These are phyloP conservation scores for Populus alba DNA, from an alignment of 345 rosid genomes.

Conservation along the genomic window DNA sequence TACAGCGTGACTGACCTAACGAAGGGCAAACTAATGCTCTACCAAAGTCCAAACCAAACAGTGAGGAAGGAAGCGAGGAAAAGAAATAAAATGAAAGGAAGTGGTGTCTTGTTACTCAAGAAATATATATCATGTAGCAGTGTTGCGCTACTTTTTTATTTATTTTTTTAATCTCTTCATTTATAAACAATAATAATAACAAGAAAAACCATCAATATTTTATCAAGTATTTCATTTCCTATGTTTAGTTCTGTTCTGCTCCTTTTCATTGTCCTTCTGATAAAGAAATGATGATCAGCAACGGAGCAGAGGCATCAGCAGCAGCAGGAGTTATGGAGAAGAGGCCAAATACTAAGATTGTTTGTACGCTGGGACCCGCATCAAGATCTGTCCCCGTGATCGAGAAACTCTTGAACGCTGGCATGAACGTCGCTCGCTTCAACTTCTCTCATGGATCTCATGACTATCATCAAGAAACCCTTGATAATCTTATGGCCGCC, in stretches of 20 bases:
- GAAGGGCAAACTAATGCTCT: not conserved
- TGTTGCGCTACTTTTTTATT: too few species aligned
- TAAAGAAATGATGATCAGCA: not conserved
- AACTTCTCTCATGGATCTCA: slow-evolving; percentile 98
- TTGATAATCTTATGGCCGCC: slow-evolving; percentile 74
- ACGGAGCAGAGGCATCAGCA: not conserved
- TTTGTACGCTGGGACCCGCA: slow-evolving; percentile 90
- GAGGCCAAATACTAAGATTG: slow-evolving; percentile 91
- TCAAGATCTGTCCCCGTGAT: slow-evolving; percentile 75
- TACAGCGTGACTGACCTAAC: not conserved
- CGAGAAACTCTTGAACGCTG: slow-evolving; percentile 83
- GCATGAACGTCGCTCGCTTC: slow-evolving; percentile 53
- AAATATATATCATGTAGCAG: too few species aligned
- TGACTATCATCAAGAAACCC: slow-evolving; percentile 89
- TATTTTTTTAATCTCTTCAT: not conserved
- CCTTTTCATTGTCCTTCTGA: not conserved
- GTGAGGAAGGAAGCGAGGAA: too few species aligned
- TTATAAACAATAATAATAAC: too few species aligned
- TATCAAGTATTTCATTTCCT: too few species aligned
- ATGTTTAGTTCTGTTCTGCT: not conserved
- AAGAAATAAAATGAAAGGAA: too few species aligned
- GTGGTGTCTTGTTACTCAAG: not conserved
- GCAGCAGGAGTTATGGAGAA: slow-evolving; percentile 11
- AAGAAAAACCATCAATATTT: too few species aligned
- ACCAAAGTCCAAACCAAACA: too few species aligned